A percentile compares a stretch with the other conserved stretches of the same genome.
phyloP scores from a whole-genome alignment of 1,139 yeast genomes.

The Sugiyamaella neomexicana region DNA sequence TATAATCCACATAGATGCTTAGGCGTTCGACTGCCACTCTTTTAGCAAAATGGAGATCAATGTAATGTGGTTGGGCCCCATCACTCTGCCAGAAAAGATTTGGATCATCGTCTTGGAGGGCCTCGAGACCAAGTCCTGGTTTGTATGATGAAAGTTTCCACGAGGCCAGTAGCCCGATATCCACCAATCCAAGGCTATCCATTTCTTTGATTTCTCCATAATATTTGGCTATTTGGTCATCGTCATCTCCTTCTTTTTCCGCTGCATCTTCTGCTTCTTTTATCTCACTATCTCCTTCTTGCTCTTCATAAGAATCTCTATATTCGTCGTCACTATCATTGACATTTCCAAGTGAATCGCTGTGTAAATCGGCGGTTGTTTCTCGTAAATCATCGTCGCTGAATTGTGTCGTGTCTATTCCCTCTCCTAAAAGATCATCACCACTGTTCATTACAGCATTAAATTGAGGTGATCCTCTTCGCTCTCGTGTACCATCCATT shows the following conservation, averaged over 20 bases:
- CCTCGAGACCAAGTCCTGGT: slow-evolving; percentile 67
- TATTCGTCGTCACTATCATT: background rate
- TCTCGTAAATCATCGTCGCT: background rate
- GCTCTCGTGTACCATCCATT: no score
- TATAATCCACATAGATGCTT: slow-evolving; percentile 66
- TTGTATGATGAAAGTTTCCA: slow-evolving; percentile 85
- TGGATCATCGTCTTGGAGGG: slow-evolving; percentile 74
- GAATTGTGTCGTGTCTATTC: background rate
- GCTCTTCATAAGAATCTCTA: background rate
- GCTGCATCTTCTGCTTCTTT: background rate
- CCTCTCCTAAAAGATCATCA: background rate
- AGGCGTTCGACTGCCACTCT: slow-evolving; percentile 69
- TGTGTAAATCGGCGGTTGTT: background rate
- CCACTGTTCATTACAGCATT: background rate
- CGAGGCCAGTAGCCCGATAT: slow-evolving; percentile 76
- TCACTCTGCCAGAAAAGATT: slow-evolving; percentile 92
- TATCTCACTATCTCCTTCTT: background rate
- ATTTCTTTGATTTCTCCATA: slow-evolving; percentile 54
- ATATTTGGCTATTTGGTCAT: slow-evolving; percentile 33
- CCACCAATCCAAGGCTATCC: slow-evolving; percentile 60
- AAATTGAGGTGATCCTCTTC: no score
- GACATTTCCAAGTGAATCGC: background rate
- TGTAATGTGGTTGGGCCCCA: slow-evolving; percentile 86
- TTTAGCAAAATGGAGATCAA: slow-evolving; percentile 80
- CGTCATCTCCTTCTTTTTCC: slow-evolving; percentile 1